A percentile compares a stretch with the other conserved stretches of the same genome.
Conservation (phyloP, 2,329 filamentous ascomycete genomes). For the Fusarium sp. region DNA sequence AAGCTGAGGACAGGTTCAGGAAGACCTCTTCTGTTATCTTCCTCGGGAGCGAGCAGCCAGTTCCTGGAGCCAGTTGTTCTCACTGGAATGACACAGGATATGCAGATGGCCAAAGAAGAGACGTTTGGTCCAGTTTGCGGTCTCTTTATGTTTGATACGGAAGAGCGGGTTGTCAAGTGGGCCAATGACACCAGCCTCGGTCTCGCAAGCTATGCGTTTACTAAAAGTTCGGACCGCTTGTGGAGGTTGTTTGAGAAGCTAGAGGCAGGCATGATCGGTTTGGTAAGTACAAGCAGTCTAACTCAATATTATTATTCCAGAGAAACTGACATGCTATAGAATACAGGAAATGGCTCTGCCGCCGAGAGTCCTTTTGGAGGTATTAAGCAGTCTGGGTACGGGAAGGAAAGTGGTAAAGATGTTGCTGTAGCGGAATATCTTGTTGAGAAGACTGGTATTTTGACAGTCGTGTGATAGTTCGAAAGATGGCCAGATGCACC, state of each 20-base stretch:
- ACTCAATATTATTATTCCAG: rapidly evolving
- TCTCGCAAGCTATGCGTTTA: not conserved
- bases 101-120: not conserved
- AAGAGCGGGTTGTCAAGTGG: not conserved
- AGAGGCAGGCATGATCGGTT: not conserved
- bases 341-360: not conserved
- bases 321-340: not conserved
- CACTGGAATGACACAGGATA: not conserved
- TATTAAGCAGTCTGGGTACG: not conserved
- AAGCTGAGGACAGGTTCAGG: not conserved
- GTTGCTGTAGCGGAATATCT: not conserved
- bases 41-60: not conserved
- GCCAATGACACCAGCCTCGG: not conserved
- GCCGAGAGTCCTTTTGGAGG: not conserved
- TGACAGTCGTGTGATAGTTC: not conserved
- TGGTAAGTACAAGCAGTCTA: not conserved
- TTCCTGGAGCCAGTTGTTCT: not conserved
- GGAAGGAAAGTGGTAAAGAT: not conserved
- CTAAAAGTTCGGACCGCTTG: not conserved
- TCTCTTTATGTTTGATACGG: not conserved
- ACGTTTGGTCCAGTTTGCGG: not conserved
- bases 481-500: too few species aligned
- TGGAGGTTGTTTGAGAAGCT: not conserved
- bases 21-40: not conserved
- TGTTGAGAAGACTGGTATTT: not conserved